Conservation (phyloP, 2,329 filamentous ascomycete genomes). For the Calonectria leucothoes region DNA sequence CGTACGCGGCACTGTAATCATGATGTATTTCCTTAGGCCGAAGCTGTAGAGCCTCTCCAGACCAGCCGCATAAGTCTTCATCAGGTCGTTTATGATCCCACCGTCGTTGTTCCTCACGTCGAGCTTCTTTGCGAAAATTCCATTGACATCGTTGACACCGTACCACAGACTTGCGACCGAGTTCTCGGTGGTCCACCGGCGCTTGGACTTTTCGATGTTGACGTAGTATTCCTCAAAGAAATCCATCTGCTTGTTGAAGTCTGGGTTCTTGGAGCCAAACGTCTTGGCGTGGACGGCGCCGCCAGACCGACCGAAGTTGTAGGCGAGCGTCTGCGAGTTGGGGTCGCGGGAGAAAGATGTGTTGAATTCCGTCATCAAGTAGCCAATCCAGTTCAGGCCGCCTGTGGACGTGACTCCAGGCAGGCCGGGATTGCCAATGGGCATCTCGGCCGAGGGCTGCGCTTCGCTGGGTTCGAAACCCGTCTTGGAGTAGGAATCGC, state of each 20-base stretch:
- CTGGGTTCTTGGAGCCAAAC: constrained; percentile 2
- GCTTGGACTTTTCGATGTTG: neutral
- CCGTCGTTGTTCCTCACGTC: neutral
- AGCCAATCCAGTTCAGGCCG: constrained; percentile 11
- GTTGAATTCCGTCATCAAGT: constrained; percentile 12
- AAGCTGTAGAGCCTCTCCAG: neutral
- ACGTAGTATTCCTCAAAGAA: neutral
- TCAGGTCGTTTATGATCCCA: neutral
- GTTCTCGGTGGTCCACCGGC: neutral
- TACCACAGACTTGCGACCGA: neutral
- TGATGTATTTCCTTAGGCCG: neutral
- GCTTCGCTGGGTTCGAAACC: neutral
- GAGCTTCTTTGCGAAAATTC: neutral
- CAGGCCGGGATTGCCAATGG: constrained; percentile 7
- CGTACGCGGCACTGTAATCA: constrained; percentile 1
- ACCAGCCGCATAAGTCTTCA: neutral
- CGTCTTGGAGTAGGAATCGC: constrained; percentile 6
- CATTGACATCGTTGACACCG: constrained; percentile 9
- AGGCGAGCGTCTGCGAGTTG: neutral
- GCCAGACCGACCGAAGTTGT: neutral
- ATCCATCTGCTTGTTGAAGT: constrained; percentile 5
- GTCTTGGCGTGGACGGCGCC: neutral
- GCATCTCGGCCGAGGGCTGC: neutral
- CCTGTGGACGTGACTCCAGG: neutral
- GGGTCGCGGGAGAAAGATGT: neutral